A percentile compares a stretch with the other conserved stretches of the same genome.
Evolutionary conservation across 2,329 filamentous ascomycete genomes (phyloP).

Genomic region (Hypoxylon sp.): DNA sequence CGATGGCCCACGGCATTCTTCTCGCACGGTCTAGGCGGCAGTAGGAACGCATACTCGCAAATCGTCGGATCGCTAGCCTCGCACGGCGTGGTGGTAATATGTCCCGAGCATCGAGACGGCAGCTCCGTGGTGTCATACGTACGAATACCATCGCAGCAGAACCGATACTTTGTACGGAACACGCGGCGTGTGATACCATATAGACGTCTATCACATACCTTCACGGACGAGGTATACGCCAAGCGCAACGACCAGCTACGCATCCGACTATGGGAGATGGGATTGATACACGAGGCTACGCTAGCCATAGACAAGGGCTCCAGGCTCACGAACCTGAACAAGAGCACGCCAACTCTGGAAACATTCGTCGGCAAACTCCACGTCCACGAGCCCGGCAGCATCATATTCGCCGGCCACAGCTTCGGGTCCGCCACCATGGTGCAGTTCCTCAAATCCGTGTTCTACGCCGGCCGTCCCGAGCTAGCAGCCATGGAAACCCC

Average conservation of each 20-base stretch:
- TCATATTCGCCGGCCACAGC: constrained; percentile 81
- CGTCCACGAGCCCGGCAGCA: constrained; percentile 74
- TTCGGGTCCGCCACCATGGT: constrained; percentile 79
- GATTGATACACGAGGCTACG: constrained; percentile 73
- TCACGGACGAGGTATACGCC: constrained; percentile 70
- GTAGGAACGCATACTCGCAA: constrained; percentile 86
- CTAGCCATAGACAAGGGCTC: constrained; percentile 69
- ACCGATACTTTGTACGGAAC: constrained; percentile 48
- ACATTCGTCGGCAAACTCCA: constrained; percentile 70
- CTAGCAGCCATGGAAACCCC: constrained; percentile 60
- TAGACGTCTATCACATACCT: constrained; percentile 66
- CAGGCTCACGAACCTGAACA: constrained; percentile 61
- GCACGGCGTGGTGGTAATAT: constrained; percentile 81
- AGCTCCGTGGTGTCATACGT: constrained; percentile 79
- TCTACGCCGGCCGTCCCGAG: constrained; percentile 65
- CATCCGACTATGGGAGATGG: constrained; percentile 81
- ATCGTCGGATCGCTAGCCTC: constrained; percentile 80
- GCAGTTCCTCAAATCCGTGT: constrained; percentile 82
- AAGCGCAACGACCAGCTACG: constrained; percentile 75
- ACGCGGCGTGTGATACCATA: constrained; percentile 56
- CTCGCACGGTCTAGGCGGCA: constrained; percentile 84
- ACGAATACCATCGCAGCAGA: constrained; percentile 64
- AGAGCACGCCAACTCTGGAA: constrained; percentile 58
- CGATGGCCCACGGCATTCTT: constrained; percentile 86
- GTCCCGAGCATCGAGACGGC: constrained; percentile 84